These are phyloP conservation scores for Aspergillus niger DNA, from an alignment of 2,329 filamentous ascomycete species.

Conservation along the genomic window DNA sequence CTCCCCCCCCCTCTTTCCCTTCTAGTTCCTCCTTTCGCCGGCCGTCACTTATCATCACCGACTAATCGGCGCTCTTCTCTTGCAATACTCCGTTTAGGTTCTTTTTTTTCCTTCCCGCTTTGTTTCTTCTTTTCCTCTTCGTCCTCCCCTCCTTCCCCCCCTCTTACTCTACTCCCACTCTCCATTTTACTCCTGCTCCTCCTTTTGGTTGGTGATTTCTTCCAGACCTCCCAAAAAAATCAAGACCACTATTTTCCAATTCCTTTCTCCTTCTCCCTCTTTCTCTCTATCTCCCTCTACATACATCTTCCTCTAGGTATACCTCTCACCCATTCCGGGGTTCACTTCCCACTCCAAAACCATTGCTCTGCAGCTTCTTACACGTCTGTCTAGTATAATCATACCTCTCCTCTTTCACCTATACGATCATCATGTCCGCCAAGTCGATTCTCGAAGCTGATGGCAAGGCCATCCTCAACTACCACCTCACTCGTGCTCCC, in stretches of 20 bases:
- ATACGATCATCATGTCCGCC: constrained; percentile 69
- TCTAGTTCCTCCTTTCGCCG: background rate
- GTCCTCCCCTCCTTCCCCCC: constrained; percentile 10
- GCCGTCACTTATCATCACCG: constrained; percentile 6
- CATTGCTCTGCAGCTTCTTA: constrained; percentile 11
- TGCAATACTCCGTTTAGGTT: constrained; percentile 1
- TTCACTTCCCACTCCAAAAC: constrained; percentile 16
- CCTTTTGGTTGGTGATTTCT: constrained; percentile 2
- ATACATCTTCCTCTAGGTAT: constrained; percentile 7
- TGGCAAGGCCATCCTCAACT: constrained; percentile 99
- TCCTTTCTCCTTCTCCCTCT: constrained; percentile 12
- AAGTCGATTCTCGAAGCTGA: constrained; percentile 99
- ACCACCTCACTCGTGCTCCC: constrained; percentile 96
- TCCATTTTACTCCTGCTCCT: constrained; percentile 11
- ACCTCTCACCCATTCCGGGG: constrained; percentile 13
- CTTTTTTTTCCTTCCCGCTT: constrained; percentile 14
- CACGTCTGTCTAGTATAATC: constrained; percentile 6
- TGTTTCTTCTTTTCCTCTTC: constrained; percentile 7
- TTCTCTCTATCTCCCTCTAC: constrained; percentile 2
- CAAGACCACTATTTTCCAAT: constrained; percentile 6
- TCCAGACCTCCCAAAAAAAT: background rate
- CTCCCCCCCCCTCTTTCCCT: background rate
- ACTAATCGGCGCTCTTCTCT: constrained; percentile 1
- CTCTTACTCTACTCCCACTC: background rate
- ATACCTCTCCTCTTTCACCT: constrained; percentile 20